Base-by-base conservation (phyloP, 768 basidiomycete genomes). In the Clavulina sp. region DNA sequence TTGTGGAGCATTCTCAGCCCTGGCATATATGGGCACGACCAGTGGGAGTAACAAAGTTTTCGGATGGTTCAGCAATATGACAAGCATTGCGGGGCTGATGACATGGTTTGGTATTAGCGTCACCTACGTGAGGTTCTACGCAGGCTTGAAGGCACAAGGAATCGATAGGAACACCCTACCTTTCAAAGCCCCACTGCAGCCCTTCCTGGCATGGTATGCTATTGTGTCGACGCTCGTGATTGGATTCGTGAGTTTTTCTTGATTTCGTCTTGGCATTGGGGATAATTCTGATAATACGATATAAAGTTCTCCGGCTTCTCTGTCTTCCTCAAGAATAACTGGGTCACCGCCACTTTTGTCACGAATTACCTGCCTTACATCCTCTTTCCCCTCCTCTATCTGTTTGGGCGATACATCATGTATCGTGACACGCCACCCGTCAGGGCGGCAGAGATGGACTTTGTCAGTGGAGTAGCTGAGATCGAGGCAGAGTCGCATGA, bases 1-100 rank as follows among this genome's bases (percentile, higher is more conserved):
- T 60, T 80, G 77, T 59, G 69, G 82, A 2, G 56, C 66, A n/a
- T 88, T 92, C 62, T 68, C 77, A 2, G 55, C 72, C 1, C 73
- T 87, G 18, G 80, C 82, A 3, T 95, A 75, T 69, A 92, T 89
- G 86, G 86, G 76, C 78, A 54, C 83, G 53, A 73, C 67, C 41
- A 63, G 55, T 18, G 76, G 80, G 31, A 74, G 86, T 3, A 70
- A 71, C 5, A 69, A 72, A 64, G 63, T 65, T 2, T 95, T 95
- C 60, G 55, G 49, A 23, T 57, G 56, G 83, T 81, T 91, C 58
- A 63, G 77, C 38, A 81, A 81, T 64, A 77, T 85, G 78, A 64
- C 83, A 5, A 55, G 84, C 36, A 64, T 75, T 38, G 68, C 72
- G 16, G 64, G 63, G 19, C 26, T 89, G 28, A 71, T 85, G 69